A percentile compares a stretch with the other conserved stretches of the same genome.
Conservation (phyloP, 73 alveolate species). For the Tetrahymena malaccensis region DNA sequence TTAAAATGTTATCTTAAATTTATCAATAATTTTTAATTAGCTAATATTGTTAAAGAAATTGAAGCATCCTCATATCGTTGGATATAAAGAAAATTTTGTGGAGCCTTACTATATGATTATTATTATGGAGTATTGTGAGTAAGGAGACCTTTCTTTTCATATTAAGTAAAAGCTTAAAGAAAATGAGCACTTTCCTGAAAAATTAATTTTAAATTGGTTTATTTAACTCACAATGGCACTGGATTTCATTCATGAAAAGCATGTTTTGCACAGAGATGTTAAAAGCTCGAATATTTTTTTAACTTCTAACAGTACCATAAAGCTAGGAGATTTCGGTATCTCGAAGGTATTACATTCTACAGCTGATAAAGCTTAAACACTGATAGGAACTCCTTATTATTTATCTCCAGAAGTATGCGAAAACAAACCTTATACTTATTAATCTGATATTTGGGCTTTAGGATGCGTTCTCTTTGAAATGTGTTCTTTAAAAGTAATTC, state of each 20-base stretch:
- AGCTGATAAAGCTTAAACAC: slow-evolving; percentile 70
- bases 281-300: slow-evolving; percentile 80
- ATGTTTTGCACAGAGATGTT: slow-evolving; percentile 86
- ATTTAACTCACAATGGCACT: slow-evolving; percentile 52
- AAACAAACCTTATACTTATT: slow-evolving; percentile 65
- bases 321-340: slow-evolving; percentile 91
- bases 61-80: background rate
- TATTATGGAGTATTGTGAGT: background rate
- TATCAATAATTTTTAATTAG: background rate
- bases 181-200: slow-evolving; percentile 55
- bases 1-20: background rate
- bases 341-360: slow-evolving; percentile 81
- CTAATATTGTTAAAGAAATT: background rate
- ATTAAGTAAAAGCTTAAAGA: slow-evolving; percentile 42
- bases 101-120: background rate
- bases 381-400: slow-evolving; percentile 90
- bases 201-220: slow-evolving; percentile 61
- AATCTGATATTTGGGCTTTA: slow-evolving; percentile 85
- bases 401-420: slow-evolving; percentile 70
- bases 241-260: slow-evolving; percentile 75
- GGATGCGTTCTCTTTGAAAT: slow-evolving; percentile 85
- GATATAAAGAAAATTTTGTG: background rate
- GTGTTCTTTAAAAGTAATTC: slow-evolving; percentile 53
- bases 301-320: slow-evolving; percentile 77
- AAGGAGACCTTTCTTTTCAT: slow-evolving; percentile 56